Conservation (phyloP, 2,329 filamentous ascomycete genomes). For the Penicillium brevicompactum region DNA sequence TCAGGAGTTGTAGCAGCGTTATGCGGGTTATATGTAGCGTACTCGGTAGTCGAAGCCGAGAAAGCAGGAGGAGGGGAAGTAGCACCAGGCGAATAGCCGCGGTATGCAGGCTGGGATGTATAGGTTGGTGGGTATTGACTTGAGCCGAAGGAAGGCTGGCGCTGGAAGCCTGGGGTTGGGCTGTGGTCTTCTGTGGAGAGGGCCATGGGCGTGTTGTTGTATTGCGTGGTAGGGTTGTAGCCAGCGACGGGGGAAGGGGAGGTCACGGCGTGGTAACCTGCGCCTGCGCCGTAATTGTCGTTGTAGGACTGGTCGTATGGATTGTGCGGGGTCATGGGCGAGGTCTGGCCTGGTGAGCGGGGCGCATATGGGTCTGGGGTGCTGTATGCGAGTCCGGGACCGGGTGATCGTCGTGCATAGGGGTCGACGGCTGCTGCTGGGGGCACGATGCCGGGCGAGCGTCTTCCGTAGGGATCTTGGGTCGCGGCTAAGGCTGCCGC, state of each 20-base stretch:
- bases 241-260: slow-evolving; percentile 19
- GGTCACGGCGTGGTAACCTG: slow-evolving; percentile 19
- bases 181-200: slow-evolving; percentile 9
- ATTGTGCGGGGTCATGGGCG: slow-evolving; percentile 18
- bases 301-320: slow-evolving; percentile 26
- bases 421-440: slow-evolving; percentile 10
- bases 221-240: slow-evolving; percentile 28
- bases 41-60: slow-evolving; percentile 17
- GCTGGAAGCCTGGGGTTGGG: slow-evolving; percentile 19
- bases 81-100: slow-evolving; percentile 19
- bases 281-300: slow-evolving; percentile 9
- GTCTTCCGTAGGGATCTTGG: slow-evolving; percentile 24
- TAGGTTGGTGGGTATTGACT: slow-evolving; percentile 28
- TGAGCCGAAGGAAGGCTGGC: slow-evolving; percentile 28
- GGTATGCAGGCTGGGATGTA: slow-evolving; percentile 21
- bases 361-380: slow-evolving; percentile 4
- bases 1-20: slow-evolving; percentile 14
- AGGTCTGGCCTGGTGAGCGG: slow-evolving; percentile 12
- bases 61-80: slow-evolving; percentile 37
- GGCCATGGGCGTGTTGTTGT: slow-evolving; percentile 25
- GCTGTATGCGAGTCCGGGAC: slow-evolving; percentile 1
- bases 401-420: slow-evolving; percentile 21
- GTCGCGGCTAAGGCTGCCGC: slow-evolving; percentile 9
- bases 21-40: slow-evolving; percentile 14
- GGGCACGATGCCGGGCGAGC: slow-evolving; percentile 18